Evolutionary conservation across 1,284 basidiomycete species (phyloP), one percentile per base, ranked within the genome.

Genomic region (Ceratobasidium theobromae): DNA sequence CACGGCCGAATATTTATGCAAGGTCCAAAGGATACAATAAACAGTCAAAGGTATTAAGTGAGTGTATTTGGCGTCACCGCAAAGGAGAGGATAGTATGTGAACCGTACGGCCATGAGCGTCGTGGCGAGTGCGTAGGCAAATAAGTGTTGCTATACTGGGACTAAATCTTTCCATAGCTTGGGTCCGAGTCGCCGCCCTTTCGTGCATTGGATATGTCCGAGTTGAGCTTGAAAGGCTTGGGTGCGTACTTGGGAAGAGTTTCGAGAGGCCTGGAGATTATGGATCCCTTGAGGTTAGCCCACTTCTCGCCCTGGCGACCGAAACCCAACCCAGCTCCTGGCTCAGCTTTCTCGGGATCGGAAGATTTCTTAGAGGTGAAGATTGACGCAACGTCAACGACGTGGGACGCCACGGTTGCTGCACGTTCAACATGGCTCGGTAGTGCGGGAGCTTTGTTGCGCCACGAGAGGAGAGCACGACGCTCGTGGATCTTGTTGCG

Each of bases 221-320:
- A n/a, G 30, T n/a, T 49, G 41, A 64, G 33, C 35, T 25, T 18
- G 23, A 64, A 25, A 11, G 46, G 48, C 21, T 25, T 23, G 16
- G 74, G 71, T 11, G 76, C 78, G 70, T 86, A 86, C 41, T 82
- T 78, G 1, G 86, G 83, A 28, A 86, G 77, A 3, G 85, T 80
- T 73, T 87, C 85, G 27, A 79, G 75, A 0, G 87, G 87, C 65
- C 77, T 83, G 30, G 78, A 77, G 68, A 86, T 77, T 65, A 79
- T 76, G 72, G 77, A 85, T 65, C 86, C 88, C 73, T 81, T 82
- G 43, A 84, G 74, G 5, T 79, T 84, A 8, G 88, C 88, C n/a
- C 79, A 80, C 76, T 86, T 89, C 77, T 90, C 87, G 12, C 82
- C 88, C 74, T 90, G 86, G 57, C 85, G 79, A 21, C 90, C 91